A percentile compares a stretch with the other conserved stretches of the same genome.
Evolutionary conservation across 2,329 filamentous ascomycete species (phyloP).

Genomic region (Seiridium unicorne): DNA sequence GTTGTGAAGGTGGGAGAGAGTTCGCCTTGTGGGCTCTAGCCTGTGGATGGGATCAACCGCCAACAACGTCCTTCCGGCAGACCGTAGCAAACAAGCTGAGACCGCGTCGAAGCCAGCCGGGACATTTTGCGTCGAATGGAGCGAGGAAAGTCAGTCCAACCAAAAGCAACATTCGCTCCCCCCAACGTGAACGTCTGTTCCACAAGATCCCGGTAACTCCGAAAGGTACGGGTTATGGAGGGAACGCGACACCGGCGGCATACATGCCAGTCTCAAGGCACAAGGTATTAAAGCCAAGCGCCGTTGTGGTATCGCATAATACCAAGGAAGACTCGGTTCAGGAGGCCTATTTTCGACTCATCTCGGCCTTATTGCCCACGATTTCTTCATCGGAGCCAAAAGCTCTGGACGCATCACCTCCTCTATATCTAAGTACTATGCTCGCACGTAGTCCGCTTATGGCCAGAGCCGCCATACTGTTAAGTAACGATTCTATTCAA

Average conservation of each 20-base stretch:
- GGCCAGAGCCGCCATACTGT: constrained; percentile 12
- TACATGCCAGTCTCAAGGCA: not conserved
- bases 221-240: constrained; percentile 3
- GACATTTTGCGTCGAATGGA: too few species aligned
- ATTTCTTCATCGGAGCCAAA: constrained; percentile 6
- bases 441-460: constrained; percentile 20
- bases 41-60: not conserved
- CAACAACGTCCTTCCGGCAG: not conserved
- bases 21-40: constrained; percentile 5
- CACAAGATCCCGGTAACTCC: not conserved
- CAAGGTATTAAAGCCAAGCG: not conserved
- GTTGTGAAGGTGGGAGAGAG: not conserved
- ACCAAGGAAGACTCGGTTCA: not conserved
- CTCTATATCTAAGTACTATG: constrained; percentile 1
- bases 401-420: constrained; percentile 6
- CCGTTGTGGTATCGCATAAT: not conserved
- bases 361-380: constrained; percentile 15
- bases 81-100: not conserved
- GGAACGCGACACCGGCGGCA: not conserved
- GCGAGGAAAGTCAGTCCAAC: too few species aligned
- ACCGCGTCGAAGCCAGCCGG: not conserved
- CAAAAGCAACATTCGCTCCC: too few species aligned
- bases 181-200: not conserved
- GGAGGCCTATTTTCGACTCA: constrained; percentile 16
- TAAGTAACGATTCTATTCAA: constrained; percentile 19